These are phyloP conservation scores for Dothiorella sarmentorum DNA, from an alignment of 2,329 filamentous ascomycete species.

Conservation along the genomic window DNA sequence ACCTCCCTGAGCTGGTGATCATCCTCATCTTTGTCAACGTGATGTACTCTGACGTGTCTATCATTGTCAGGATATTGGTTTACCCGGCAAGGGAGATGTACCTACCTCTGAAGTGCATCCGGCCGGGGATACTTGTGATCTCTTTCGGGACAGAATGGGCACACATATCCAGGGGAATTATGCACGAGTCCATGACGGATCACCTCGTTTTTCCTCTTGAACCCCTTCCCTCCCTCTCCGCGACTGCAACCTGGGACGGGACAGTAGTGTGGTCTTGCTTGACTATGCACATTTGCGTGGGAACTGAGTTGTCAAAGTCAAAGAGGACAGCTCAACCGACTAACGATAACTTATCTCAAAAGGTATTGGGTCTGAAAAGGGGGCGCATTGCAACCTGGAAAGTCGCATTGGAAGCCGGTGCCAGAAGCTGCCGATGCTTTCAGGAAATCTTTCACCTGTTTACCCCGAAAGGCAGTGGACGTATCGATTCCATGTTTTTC, in stretches of 20 bases:
- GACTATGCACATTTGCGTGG: constrained; percentile 67
- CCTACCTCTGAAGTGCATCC: constrained; percentile 93
- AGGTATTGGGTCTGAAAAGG: constrained; percentile 77
- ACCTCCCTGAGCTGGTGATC: constrained; percentile 79
- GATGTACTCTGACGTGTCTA: too few relatives aligned
- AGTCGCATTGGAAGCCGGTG: constrained; percentile 50
- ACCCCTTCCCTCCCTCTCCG: constrained; percentile 61
- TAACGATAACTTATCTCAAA: constrained; percentile 56
- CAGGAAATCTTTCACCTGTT: too few relatives aligned
- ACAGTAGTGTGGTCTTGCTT: constrained; percentile 61
- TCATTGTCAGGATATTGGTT: constrained; percentile 86
- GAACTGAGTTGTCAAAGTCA: constrained; percentile 46
- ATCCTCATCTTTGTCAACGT: too few relatives aligned
- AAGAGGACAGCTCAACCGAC: not conserved
- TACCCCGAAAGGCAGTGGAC: too few relatives aligned
- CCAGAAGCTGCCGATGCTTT: too few relatives aligned
- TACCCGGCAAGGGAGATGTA: constrained; percentile 86
- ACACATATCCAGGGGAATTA: constrained; percentile 90
- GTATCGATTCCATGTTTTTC: too few relatives aligned
- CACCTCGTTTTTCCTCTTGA: constrained; percentile 69
- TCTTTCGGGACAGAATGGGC: constrained; percentile 89
- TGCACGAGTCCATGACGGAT: constrained; percentile 83
- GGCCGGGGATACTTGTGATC: constrained; percentile 94
- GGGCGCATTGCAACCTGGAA: constrained; percentile 63
- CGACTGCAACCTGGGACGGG: constrained; percentile 56